These are phyloP conservation scores for Hypoxylon sp. DNA, from an alignment of 2,329 filamentous ascomycete genomes.

Conservation along the genomic window DNA sequence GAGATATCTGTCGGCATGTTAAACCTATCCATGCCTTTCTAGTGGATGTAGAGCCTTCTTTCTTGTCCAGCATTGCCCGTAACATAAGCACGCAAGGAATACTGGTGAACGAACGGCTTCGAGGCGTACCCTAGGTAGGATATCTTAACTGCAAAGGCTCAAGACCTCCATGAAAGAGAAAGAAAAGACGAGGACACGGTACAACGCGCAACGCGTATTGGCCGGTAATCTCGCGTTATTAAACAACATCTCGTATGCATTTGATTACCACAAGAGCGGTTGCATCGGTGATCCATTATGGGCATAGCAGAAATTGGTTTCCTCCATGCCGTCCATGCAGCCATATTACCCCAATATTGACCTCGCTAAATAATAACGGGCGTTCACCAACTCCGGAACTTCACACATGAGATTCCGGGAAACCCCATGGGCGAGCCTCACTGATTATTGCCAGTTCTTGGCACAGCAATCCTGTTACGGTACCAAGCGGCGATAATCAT, in stretches of 20 bases:
- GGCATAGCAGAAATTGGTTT: conserved; percentile 35
- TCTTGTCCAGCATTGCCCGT: neutral
- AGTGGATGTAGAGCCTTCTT: neutral
- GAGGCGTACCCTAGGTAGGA: neutral
- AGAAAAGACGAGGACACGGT: neutral
- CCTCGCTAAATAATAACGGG: conserved; percentile 1
- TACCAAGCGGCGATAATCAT: conserved; percentile 3
- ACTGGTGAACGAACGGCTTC: neutral
- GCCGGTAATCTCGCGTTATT: conserved; percentile 31
- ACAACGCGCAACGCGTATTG: conserved; percentile 8
- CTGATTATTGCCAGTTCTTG: conserved; percentile 6
- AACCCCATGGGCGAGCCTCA: conserved; percentile 27
- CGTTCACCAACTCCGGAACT: conserved; percentile 25
- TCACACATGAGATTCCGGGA: conserved; percentile 21
- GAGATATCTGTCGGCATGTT: neutral
- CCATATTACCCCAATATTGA: conserved; percentile 12
- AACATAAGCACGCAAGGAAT: neutral
- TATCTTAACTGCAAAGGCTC: neutral
- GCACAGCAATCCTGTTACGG: conserved; percentile 6
- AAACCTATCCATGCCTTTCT: neutral
- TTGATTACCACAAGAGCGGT: conserved; percentile 30
- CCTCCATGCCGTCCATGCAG: too few relatives aligned
- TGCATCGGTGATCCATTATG: conserved; percentile 32
- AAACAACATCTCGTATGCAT: conserved; percentile 39
- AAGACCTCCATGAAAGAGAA: neutral